A percentile compares a stretch with the other conserved stretches of the same genome.
phyloP scores from a whole-genome alignment of 371 early-diverging fungal species.

The Blastocladiella emersonii region DNA sequence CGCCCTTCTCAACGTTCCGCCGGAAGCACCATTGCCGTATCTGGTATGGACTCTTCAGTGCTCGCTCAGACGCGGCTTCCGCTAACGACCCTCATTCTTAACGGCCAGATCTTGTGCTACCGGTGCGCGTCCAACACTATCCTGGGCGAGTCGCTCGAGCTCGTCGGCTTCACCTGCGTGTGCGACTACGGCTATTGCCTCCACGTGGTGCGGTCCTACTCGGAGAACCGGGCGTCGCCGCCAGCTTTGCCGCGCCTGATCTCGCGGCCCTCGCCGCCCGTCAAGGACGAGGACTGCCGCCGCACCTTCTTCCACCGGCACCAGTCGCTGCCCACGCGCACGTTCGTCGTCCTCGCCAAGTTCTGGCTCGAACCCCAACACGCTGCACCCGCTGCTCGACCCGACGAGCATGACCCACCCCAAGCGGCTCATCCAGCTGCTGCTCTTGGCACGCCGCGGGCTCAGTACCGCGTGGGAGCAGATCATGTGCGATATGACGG shows the following conservation, averaged over 20 bases:
- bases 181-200: conserved; percentile 66
- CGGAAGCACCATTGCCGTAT: conserved; percentile 73
- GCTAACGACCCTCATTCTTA: no score
- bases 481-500: conserved; percentile 47
- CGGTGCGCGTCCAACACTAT: conserved; percentile 63
- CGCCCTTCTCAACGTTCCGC: conserved; percentile 47
- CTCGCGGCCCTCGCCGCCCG: no score
- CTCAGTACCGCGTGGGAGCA: conserved; percentile 59
- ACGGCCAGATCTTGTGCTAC: conserved; percentile 63
- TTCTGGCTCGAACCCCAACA: neutral
- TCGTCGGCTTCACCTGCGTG: conserved; percentile 55
- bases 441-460: conserved; percentile 16
- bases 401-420: neutral
- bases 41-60: no score
- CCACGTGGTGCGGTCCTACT: conserved; percentile 31
- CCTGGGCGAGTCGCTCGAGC: conserved; percentile 50
- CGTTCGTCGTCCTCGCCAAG: neutral
- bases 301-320: no score
- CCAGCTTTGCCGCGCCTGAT: conserved; percentile 9
- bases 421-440: conserved; percentile 10
- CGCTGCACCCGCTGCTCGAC: no score
- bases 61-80: no score
- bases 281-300: no score
- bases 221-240: conserved; percentile 15
- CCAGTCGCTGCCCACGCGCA: neutral